phyloP scores from a whole-genome alignment of 352 stramenopile species.

The Salisapilia sapeloensis region DNA sequence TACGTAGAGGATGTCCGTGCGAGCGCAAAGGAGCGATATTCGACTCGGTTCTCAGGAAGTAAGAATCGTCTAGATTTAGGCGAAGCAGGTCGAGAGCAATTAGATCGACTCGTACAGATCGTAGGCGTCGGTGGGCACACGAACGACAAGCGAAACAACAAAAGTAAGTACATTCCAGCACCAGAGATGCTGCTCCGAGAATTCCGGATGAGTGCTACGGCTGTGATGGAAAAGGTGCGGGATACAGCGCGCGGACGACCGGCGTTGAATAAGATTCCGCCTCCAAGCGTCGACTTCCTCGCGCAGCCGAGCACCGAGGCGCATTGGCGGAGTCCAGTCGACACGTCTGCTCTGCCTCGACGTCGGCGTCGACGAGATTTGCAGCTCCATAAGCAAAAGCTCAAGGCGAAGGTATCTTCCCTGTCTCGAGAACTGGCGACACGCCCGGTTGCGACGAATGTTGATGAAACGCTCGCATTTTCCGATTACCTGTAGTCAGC shows the following conservation, averaged over 20 bases:
- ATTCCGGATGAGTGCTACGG: conserved; percentile 42
- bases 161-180: conserved; percentile 54
- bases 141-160: conserved; percentile 45
- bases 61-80: conserved; percentile 57
- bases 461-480: conserved; percentile 53
- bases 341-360: conserved; percentile 10
- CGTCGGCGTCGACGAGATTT: conserved; percentile 32
- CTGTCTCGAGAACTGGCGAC: conserved; percentile 38
- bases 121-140: conserved; percentile 46
- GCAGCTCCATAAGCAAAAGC: conserved; percentile 39
- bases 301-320: background rate
- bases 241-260: conserved; percentile 55
- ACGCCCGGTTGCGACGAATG: conserved; percentile 16
- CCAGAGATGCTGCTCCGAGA: conserved; percentile 51
- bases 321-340: background rate
- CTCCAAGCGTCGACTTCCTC: conserved; percentile 37
- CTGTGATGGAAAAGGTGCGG: conserved; percentile 46
- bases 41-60: conserved; percentile 22
- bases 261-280: conserved; percentile 43
- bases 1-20: conserved; percentile 39
- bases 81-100: conserved; percentile 47
- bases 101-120: conserved; percentile 50
- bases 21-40: conserved; percentile 36
- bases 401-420: conserved; percentile 48
- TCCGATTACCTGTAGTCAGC: conserved; percentile 47